phyloP scores from a whole-genome alignment of 495 filamentous ascomycete genomes.

The Pyrenopolyporus hunteri region DNA sequence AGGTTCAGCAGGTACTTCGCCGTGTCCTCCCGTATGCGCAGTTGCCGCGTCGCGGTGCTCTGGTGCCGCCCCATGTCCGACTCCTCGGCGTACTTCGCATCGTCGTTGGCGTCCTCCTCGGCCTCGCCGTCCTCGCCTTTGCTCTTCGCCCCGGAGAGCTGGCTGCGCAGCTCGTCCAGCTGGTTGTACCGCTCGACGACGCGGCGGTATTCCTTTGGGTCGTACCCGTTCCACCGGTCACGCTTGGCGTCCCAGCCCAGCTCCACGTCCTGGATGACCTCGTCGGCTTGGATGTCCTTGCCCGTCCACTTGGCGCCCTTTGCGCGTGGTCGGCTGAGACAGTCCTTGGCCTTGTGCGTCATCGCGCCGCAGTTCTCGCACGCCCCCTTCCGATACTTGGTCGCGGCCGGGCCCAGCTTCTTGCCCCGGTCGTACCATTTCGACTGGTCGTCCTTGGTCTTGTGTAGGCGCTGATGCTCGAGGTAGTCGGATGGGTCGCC shows the following conservation, averaged over 20 bases:
- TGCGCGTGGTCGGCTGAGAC: slow-evolving; percentile 85
- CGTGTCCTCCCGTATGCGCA: slow-evolving; percentile 93
- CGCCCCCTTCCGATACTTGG: slow-evolving; percentile 96
- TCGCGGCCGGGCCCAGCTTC: slow-evolving; percentile 80
- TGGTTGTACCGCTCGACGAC: slow-evolving; percentile 89
- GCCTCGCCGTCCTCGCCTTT: slow-evolving; percentile 57
- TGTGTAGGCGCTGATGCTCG: slow-evolving; percentile 92
- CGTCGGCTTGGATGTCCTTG: slow-evolving; percentile 90
- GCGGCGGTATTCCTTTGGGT: slow-evolving; percentile 80
- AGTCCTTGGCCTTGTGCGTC: slow-evolving; percentile 95
- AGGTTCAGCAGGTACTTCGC: slow-evolving; percentile 97
- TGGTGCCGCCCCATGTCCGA: slow-evolving; percentile 95
- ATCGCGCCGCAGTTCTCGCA: slow-evolving; percentile 98
- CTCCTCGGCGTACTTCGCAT: slow-evolving; percentile 86
- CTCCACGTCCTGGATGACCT: slow-evolving; percentile 81
- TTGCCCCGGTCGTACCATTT: slow-evolving; percentile 92
- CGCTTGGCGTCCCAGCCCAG: slow-evolving; percentile 98
- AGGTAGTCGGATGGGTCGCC: slow-evolving; percentile 84
- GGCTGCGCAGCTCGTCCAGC: slow-evolving; percentile 78
- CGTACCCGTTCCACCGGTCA: slow-evolving; percentile 97
- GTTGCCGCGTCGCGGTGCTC: slow-evolving; percentile 84
- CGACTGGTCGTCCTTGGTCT: slow-evolving; percentile 69
- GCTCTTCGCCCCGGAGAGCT: slow-evolving; percentile 45
- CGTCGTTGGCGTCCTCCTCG: slow-evolving; percentile 60
- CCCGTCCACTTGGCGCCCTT: slow-evolving; percentile 93